Base-by-base conservation (phyloP, 106 monocot genomes). In the Apostasia shenzhenica region DNA sequence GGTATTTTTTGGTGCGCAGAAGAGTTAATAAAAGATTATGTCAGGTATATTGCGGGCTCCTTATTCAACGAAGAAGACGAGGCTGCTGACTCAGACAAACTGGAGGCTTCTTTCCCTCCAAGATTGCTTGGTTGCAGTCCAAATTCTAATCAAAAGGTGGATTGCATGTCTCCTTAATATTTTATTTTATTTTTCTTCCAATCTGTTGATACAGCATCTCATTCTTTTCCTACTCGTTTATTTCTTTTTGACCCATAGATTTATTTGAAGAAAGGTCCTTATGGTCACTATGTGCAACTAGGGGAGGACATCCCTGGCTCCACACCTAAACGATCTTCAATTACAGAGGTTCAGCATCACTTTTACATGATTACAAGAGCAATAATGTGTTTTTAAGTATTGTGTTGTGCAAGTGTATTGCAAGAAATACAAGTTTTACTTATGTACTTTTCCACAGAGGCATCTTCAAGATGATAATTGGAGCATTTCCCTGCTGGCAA, bases 231-330 rank as follows among this genome's bases (percentile, higher is more conserved):
- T 42, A 11, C 45, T 50, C 67, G 47, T 67, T 40, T 56, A 76
- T 48, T 57, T 9, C 11, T 65, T 65, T 8, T 65, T 14, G 26
- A 6, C 39, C 0, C 2, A 49, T 68, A 97, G 95, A 75, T 97
- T 78, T 87, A 78, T 45, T 67, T 97, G 67, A 97, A 97, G 68
- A 89, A 92, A 67, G 95, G 95, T 67, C 95, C 95, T 55, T 97
- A 84, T 77, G 95, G 92, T 41, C 81, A 76, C 67, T 97, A 97
- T 81, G 82, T 97, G 42, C 95, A 97, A 66, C 81, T 92, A 4
- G 95, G 95, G 53, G 95, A 97, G 26, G 92, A 89, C 62, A 86
- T 59, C 61, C 80, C 78, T 66, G 95, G 86, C 68, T 77, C 54
- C 43, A n/a, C 78, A 8, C 92, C 92, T 61, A 89, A 97, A 81